phyloP scores from a whole-genome alignment of 2,329 filamentous ascomycete species.

The Rhinocladiella mackenziei region DNA sequence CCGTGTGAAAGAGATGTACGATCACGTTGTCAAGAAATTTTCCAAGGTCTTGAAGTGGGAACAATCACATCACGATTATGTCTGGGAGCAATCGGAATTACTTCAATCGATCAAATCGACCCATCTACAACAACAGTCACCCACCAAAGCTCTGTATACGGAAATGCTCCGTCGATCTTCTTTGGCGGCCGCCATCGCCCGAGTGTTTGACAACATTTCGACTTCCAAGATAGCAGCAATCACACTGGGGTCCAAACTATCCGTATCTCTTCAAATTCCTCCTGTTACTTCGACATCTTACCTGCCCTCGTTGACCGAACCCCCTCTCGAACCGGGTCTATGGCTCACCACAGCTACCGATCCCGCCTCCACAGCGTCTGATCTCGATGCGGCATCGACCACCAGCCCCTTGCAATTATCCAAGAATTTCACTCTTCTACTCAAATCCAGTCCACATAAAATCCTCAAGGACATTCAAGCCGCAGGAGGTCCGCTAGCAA shows the following conservation, averaged over 20 bases:
- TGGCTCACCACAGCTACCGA: slow-evolving; percentile 86
- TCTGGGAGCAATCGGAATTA: slow-evolving; percentile 83
- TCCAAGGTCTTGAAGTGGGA: slow-evolving; percentile 90
- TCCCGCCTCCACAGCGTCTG: slow-evolving; percentile 58
- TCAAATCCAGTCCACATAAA: slow-evolving; percentile 77
- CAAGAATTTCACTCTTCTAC: slow-evolving; percentile 79
- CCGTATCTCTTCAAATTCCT: slow-evolving; percentile 60
- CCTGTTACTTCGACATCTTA: slow-evolving; percentile 65
- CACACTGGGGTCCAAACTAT: slow-evolving; percentile 49
- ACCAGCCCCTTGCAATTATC: slow-evolving; percentile 61
- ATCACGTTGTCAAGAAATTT: slow-evolving; percentile 85
- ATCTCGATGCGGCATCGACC: slow-evolving; percentile 34
- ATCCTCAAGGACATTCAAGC: slow-evolving; percentile 66
- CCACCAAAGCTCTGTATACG: slow-evolving; percentile 34
- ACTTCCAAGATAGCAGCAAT: slow-evolving; percentile 79
- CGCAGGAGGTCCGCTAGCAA: slow-evolving; percentile 70
- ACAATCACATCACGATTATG: slow-evolving; percentile 83
- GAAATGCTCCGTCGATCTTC: slow-evolving; percentile 60
- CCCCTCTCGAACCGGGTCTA: slow-evolving; percentile 61
- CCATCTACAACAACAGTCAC: slow-evolving; percentile 18
- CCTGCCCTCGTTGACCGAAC: slow-evolving; percentile 64
- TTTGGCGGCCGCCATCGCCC: slow-evolving; percentile 75
- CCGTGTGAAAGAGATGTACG: slow-evolving; percentile 73
- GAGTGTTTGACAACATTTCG: slow-evolving; percentile 76
- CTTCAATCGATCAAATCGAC: slow-evolving; percentile 68